These are phyloP conservation scores for Phytophthora syringae DNA, from an alignment of 352 stramenopile species.

Conservation along the genomic window DNA sequence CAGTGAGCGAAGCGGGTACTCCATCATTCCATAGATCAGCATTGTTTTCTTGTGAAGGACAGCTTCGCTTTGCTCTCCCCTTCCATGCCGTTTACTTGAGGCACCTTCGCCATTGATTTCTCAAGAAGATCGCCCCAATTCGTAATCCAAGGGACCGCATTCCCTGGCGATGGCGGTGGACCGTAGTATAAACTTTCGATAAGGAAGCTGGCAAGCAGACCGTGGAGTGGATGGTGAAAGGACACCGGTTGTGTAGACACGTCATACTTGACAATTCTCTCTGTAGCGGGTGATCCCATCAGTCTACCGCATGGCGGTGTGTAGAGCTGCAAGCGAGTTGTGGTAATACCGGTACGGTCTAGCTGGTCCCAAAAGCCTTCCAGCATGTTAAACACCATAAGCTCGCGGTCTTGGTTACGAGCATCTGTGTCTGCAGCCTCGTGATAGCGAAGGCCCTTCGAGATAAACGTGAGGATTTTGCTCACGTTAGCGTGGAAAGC, in stretches of 20 bases:
- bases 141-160: conserved; percentile 41
- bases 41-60: conserved; percentile 57
- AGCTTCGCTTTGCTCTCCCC: conserved; percentile 36
- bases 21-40: conserved; percentile 77
- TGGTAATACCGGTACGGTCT: conserved; percentile 48
- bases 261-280: conserved; percentile 82
- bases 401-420: conserved; percentile 46
- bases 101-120: conserved; percentile 49
- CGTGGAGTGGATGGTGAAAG: conserved; percentile 91
- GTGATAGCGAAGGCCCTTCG: conserved; percentile 69
- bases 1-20: conserved; percentile 79
- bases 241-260: conserved; percentile 81
- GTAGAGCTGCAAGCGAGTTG: conserved; percentile 58
- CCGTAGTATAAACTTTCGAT: conserved; percentile 82
- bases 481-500: conserved; percentile 84
- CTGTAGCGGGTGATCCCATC: conserved; percentile 43
- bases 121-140: conserved; percentile 63
- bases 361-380: conserved; percentile 79
- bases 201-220: conserved; percentile 79
- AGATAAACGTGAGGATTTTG: conserved; percentile 64
- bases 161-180: conserved; percentile 28
- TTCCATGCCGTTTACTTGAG: conserved; percentile 19
- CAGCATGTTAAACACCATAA: conserved; percentile 78
- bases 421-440: conserved; percentile 40
- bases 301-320: conserved; percentile 67